Evolutionary conservation across 164 flowering plant genomes (phyloP), one percentile per base, ranked within the genome.

Genomic region (grape (Vitis vinifera)): DNA sequence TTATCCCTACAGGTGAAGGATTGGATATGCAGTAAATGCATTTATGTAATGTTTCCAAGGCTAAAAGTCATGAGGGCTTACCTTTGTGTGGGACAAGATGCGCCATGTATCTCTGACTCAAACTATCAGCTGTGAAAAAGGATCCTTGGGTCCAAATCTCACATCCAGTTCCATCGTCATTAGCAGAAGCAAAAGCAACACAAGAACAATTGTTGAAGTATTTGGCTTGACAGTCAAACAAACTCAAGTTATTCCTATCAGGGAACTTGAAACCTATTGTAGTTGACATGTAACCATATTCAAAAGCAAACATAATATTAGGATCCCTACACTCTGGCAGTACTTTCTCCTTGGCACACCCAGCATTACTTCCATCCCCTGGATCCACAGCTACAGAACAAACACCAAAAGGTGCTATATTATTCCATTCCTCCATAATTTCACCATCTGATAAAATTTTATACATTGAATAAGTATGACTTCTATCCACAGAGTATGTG

Each of bases 161-260:
- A 51, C 75, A 73, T 44, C 73, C 77, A 37, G 69, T 69, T 30
- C 37, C 68, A 51, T 58, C 2, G 0, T 51, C 49, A 50, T 49
- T 29, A 4, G 9, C 10, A 30, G 73, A 57, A 6, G 75, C 72
- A 72, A n/a, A 79, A 50, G 78, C 81, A 52, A 58, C 23, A 27
- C 81, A 79, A 8, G 78, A 75, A 59, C 81, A 79, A 50, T 69
- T 59, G 10, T 59, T 62, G 62, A 48, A n/a, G 61, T 78, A 79
- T 29, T 52, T 70, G 13, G 3, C 63, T 51, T 31, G 31, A 59
- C 27, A 51, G 19, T 49, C 17, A 31, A 0, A 59, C 23, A 31
- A 13, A 62, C 68, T 23, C 16, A 75, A 1, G 10, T 51, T 68
- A 7, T 27, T 1, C 9, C 37, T 68, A 15, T 30, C 44, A 23